A percentile compares a stretch with the other conserved stretches of the same genome.
Evolutionary conservation across 441 rosid genomes (phyloP).

Genomic region (Croton setiger): DNA sequence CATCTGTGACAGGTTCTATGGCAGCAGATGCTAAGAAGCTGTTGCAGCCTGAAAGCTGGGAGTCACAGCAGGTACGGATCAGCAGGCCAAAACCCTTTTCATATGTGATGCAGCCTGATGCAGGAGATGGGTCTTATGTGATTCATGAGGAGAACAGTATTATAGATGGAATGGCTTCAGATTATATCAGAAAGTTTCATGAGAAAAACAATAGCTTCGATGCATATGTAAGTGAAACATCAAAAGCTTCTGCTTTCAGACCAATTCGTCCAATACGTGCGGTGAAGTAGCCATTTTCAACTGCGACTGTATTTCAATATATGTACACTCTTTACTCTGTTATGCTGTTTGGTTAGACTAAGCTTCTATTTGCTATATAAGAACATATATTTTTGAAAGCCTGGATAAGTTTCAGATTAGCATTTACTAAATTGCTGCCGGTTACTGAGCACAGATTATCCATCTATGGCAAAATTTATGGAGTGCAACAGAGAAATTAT

Average conservation of each 20-base stretch:
- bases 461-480: not conserved
- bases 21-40: slow-evolving; percentile 9
- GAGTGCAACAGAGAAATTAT: too few relatives aligned
- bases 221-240: slow-evolving; percentile 18
- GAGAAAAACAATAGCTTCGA: slow-evolving; percentile 34
- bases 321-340: not conserved
- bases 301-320: not conserved
- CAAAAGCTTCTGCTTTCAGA: slow-evolving; percentile 20
- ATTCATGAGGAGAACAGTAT: slow-evolving; percentile 24
- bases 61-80: slow-evolving; percentile 23
- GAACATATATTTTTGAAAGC: slow-evolving; percentile 4
- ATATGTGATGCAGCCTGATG: slow-evolving; percentile 36
- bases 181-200: slow-evolving; percentile 44
- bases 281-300: slow-evolving; percentile 19
- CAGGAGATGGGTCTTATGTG: slow-evolving; percentile 18
- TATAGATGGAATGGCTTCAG: slow-evolving; percentile 36
- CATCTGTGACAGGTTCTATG: slow-evolving; percentile 13
- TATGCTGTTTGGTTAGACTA: slow-evolving; percentile 1
- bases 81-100: slow-evolving; percentile 29
- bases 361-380: not conserved
- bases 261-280: slow-evolving; percentile 36
- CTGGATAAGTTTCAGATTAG: not conserved
- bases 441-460: not conserved
- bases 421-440: not conserved
- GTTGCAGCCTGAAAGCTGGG: slow-evolving; percentile 21